Evolutionary conservation across 2,329 filamentous ascomycete genomes (phyloP).

Genomic region (Teratosphaeriaceae sp.): DNA sequence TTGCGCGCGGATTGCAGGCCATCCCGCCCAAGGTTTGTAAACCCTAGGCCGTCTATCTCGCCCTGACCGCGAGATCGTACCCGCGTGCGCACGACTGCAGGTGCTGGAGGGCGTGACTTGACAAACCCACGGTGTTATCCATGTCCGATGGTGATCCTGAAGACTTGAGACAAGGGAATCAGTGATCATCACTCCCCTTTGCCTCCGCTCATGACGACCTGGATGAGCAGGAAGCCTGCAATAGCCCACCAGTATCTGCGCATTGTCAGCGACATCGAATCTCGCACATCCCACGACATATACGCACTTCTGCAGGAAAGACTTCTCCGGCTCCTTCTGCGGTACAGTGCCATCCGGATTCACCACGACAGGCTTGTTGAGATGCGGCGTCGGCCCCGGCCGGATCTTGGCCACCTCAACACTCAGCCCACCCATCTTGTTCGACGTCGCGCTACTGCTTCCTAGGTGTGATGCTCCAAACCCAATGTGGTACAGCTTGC

Average conservation of each 20-base stretch:
- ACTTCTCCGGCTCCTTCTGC: slow-evolving; percentile 41
- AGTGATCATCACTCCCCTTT: slow-evolving; percentile 24
- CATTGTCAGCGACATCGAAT: slow-evolving; percentile 12
- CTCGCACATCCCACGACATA: slow-evolving; percentile 9
- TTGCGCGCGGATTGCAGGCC: too few relatives aligned
- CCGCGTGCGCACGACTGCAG: too few relatives aligned
- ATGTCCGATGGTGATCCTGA: too few relatives aligned
- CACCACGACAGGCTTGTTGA: slow-evolving; percentile 50
- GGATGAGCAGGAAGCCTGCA: slow-evolving; percentile 40
- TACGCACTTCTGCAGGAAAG: slow-evolving; percentile 46
- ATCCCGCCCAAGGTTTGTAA: too few relatives aligned
- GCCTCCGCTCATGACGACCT: slow-evolving; percentile 39
- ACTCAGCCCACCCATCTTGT: slow-evolving; percentile 31
- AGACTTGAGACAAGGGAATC: too few relatives aligned
- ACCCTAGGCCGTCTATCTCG: too few relatives aligned
- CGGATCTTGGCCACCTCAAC: slow-evolving; percentile 36
- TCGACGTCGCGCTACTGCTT: slow-evolving; percentile 9
- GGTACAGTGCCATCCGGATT: slow-evolving; percentile 50
- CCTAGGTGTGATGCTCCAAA: slow-evolving; percentile 31
- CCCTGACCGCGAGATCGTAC: too few relatives aligned
- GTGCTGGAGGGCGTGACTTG: too few relatives aligned
- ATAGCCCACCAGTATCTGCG: slow-evolving; percentile 47
- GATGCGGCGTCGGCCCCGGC: slow-evolving; percentile 34
- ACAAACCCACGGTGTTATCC: too few relatives aligned
- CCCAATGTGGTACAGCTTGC: slow-evolving; percentile 39